A percentile compares a stretch with the other conserved stretches of the same genome.
Evolutionary conservation across 257 asterid species (phyloP).

Genomic region (Solanum raphanifolium): DNA sequence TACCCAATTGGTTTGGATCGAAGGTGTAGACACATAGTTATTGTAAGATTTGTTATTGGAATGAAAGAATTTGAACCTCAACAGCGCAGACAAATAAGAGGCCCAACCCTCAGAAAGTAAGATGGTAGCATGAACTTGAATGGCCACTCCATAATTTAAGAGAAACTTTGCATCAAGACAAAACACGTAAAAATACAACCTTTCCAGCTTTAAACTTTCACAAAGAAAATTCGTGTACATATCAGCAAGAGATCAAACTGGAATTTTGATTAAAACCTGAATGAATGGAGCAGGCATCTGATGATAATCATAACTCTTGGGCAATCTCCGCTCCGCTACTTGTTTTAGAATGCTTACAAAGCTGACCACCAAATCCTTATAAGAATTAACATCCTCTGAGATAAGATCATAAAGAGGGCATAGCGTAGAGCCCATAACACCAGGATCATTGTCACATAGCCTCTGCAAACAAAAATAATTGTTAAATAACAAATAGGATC

Average conservation of each 20-base stretch:
- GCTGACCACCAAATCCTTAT: constrained; percentile 80
- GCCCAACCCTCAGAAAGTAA: not conserved
- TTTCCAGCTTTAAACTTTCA: not conserved
- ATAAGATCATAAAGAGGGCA: constrained; percentile 94
- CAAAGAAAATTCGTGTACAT: not conserved
- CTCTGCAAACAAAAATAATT: constrained; percentile 38
- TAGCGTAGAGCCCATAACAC: constrained; percentile 96
- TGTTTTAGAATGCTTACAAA: constrained; percentile 95
- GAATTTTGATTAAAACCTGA: constrained; percentile 39
- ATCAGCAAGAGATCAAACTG: not conserved
- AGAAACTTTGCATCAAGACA: not conserved
- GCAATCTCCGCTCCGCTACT: constrained; percentile 86
- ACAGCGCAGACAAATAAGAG: not conserved
- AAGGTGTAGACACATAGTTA: not conserved
- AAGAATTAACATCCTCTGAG: constrained; percentile 51
- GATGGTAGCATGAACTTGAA: not conserved
- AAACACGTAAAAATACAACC: not conserved
- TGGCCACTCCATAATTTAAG: not conserved
- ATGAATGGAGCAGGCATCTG: constrained; percentile 98
- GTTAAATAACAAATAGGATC: not conserved
- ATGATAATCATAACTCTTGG: constrained; percentile 94
- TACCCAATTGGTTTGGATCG: not conserved
- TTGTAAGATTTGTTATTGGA: not conserved
- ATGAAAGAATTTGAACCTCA: not conserved
- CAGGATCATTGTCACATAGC: constrained; percentile 95